phyloP scores from a whole-genome alignment of 352 stramenopile genomes.

The Phytophthora podocarpi region DNA sequence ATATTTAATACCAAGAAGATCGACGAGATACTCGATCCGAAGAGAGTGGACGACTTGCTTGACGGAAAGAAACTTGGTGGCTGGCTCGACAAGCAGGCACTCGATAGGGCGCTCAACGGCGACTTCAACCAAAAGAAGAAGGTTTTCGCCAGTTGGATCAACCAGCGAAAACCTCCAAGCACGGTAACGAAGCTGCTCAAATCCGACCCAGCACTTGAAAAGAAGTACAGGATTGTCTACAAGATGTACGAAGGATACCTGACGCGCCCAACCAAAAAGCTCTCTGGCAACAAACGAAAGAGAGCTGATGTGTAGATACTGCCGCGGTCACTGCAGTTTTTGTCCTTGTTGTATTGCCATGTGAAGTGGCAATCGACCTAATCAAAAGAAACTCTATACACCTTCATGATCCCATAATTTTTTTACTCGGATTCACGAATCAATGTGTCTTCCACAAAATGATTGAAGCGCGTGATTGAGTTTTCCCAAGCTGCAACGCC shows the following conservation, averaged over 20 bases:
- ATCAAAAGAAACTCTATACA: too few species aligned
- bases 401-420: too few species aligned
- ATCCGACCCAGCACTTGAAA: neutral
- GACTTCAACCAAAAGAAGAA: neutral
- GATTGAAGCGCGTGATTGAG: conserved; percentile 30
- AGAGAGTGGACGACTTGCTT: neutral
- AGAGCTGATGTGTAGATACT: too few species aligned
- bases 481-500: conserved; percentile 26
- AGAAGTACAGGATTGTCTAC: neutral
- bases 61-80: neutral
- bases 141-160: neutral
- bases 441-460: conserved; percentile 33
- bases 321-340: too few species aligned
- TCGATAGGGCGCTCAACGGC: neutral
- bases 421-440: too few species aligned
- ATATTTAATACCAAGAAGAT: neutral
- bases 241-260: too few species aligned
- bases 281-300: too few species aligned
- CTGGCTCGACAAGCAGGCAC: neutral
- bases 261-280: too few species aligned
- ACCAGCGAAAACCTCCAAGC: too few species aligned
- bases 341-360: too few species aligned
- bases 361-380: too few species aligned
- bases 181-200: too few species aligned
- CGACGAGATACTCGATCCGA: neutral